phyloP scores from a whole-genome alignment of 2,329 filamentous ascomycete species.

The Delphinella strobiligena region DNA sequence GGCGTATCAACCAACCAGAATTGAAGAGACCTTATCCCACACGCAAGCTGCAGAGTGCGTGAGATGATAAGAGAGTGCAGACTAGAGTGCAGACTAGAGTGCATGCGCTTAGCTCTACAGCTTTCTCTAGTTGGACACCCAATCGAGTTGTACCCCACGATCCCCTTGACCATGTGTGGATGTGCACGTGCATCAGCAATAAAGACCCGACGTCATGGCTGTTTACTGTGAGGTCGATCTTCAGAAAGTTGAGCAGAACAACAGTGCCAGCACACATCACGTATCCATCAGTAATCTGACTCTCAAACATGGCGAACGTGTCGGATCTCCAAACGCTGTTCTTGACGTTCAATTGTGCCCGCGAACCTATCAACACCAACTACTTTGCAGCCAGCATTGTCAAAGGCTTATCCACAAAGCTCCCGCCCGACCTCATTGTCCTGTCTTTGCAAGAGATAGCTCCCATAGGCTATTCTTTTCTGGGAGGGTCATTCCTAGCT shows the following conservation, averaged over 20 bases:
- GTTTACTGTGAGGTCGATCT: too few species aligned
- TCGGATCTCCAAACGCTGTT: conserved; percentile 56
- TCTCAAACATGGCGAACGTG: conserved; percentile 10
- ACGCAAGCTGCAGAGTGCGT: background rate
- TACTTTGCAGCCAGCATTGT: conserved; percentile 54
- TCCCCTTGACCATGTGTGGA: too few species aligned
- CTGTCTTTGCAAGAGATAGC: conserved; percentile 77
- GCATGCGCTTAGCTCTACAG: too few species aligned
- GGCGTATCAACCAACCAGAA: background rate
- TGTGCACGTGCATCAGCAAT: too few species aligned
- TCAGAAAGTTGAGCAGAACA: too few species aligned
- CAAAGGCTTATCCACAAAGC: conserved; percentile 24
- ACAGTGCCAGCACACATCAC: too few species aligned
- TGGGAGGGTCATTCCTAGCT: conserved; percentile 66
- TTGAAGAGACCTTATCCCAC: background rate
- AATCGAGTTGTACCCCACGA: too few species aligned
- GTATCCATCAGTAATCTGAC: background rate
- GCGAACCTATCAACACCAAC: conserved; percentile 54
- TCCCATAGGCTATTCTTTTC: conserved; percentile 71
- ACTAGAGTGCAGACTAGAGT: too few species aligned
- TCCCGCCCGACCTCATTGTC: conserved; percentile 56
- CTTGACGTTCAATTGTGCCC: conserved; percentile 82
- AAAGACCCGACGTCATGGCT: too few species aligned
- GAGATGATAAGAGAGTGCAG: background rate
- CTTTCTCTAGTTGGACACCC: too few species aligned